These are phyloP conservation scores for Botrytis medusae DNA, from an alignment of 2,329 filamentous ascomycete genomes.

Conservation along the genomic window DNA sequence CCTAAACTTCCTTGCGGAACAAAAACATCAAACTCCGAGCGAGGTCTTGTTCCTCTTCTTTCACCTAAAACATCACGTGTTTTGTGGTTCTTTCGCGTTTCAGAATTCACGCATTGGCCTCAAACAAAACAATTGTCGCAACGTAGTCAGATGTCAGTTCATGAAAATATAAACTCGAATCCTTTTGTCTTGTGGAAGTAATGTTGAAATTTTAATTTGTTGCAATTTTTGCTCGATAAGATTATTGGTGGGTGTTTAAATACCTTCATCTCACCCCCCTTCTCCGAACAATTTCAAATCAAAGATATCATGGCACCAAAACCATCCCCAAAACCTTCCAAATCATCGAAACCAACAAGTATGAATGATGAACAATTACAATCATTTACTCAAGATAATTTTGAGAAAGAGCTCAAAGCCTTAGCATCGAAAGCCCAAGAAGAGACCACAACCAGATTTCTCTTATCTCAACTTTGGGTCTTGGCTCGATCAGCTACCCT, in stretches of 20 bases:
- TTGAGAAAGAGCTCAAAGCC: slow-evolving; percentile 40
- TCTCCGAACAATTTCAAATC: neutral
- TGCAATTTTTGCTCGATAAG: neutral
- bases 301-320: slow-evolving; percentile 27
- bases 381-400: slow-evolving; percentile 38
- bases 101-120: slow-evolving; percentile 30
- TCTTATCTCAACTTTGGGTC: slow-evolving; percentile 34
- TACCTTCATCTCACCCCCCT: neutral
- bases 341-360: slow-evolving; percentile 7
- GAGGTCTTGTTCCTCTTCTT: neutral
- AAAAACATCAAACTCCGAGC: slow-evolving; percentile 2
- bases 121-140: slow-evolving; percentile 21
- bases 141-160: slow-evolving; percentile 19
- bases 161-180: neutral
- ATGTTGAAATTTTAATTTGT: neutral
- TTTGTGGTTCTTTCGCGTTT: slow-evolving; percentile 26
- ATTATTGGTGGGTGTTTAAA: neutral
- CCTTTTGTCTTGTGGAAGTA: neutral
- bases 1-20: slow-evolving; percentile 1
- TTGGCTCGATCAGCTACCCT: slow-evolving; percentile 45
- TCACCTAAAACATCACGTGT: slow-evolving; percentile 17
- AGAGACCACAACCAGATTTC: slow-evolving; percentile 38
- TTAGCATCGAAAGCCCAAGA: slow-evolving; percentile 39
- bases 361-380: slow-evolving; percentile 13
- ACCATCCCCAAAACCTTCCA: slow-evolving; percentile 24